Percentiles rank a stretch among this genome's conserved stretches.
Conservation (phyloP, 2,329 filamentous ascomycete genomes). For the Venturia nashicola region DNA sequence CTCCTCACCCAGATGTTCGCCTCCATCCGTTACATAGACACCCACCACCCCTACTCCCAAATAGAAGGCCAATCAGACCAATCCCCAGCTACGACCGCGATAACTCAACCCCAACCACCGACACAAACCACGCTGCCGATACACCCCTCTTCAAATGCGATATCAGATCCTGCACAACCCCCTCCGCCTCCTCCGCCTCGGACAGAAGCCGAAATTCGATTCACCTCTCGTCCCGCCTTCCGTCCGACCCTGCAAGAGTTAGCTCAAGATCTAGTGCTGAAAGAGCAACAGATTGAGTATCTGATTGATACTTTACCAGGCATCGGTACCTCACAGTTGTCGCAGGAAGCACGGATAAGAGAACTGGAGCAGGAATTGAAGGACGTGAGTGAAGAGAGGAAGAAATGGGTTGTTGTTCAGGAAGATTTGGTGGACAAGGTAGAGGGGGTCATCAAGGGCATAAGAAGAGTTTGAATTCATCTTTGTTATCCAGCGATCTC, state of each 20-base stretch:
- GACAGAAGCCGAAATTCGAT: constrained; percentile 8
- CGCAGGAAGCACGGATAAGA: constrained; percentile 52
- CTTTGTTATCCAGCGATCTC: neutral
- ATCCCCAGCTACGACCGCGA: constrained; percentile 8
- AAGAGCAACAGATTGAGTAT: constrained; percentile 73
- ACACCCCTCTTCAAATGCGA: neutral
- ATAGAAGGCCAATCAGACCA: constrained; percentile 18
- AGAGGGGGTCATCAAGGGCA: constrained; percentile 32
- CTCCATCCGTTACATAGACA: constrained; percentile 31
- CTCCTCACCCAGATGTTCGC: constrained; percentile 37
- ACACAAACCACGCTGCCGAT: constrained; percentile 6
- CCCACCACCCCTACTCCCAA: constrained; percentile 24
- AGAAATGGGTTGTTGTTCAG: constrained; percentile 28
- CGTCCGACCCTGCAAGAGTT: constrained; percentile 52
- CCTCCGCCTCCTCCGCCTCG: constrained; percentile 8
- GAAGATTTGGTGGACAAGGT: constrained; percentile 31
- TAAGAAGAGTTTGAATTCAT: constrained; percentile 2
- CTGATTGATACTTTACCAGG: constrained; percentile 66
- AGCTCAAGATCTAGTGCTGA: constrained; percentile 62
- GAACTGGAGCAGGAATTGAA: constrained; percentile 31
- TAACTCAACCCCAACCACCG: constrained; percentile 13
- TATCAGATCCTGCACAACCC: neutral
- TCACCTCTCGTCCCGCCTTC: neutral
- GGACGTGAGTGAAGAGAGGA: constrained; percentile 28
- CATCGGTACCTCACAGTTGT: constrained; percentile 63